Base-by-base conservation (phyloP, 208 protist species). In the Leishmania tarentolae region DNA sequence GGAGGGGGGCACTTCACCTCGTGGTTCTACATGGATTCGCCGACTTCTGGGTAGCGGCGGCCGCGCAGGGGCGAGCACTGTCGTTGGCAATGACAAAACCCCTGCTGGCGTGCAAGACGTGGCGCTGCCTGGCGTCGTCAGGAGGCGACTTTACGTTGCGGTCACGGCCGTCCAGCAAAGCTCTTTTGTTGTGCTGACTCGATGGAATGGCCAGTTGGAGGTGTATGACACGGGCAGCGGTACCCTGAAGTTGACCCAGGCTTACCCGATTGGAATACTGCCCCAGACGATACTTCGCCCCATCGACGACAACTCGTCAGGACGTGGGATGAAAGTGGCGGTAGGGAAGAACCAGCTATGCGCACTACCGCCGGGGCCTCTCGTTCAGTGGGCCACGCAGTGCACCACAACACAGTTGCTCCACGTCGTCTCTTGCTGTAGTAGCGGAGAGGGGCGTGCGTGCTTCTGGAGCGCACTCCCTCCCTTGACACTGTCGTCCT, bases 171-270 rank as follows among this genome's bases (percentile, higher is more conserved):
- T 97, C 24, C 90, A 92, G 80, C 81, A 89, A 44, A 91, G 83
- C 31, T 50, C 84, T 2, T 91, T 85, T 66, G 66, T 96, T n/a
- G 83, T 79, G 37, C 63, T 96, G 52, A 86, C 93, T 7, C 90
- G 90, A n/a, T 91, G 84, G 80, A 92, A 87, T 70, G 94, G 94
- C 35, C 84, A 88, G 79, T 46, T 96, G 17, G 88, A 95, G 81
- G 65, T 96, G 42, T 93, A 94, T 76, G 83, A 91, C 61, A 73
- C 78, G 0, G 44, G 47, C 21, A 31, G 28, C 44, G 53, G 74
- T 53, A 68, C 79, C 24, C 52, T 93, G 75, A 37, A 44, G 37
- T 66, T 85, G 37, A 57, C 85, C 17, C 46, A 76, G 76, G 28
- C 82, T 21, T 86, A 84, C 61, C 84, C 89, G 1, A 80, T 86